Percentiles rank a stretch among this genome's conserved stretches.
These are phyloP conservation scores for Rubia balearica DNA, from an alignment of 305 asterid species.

Conservation along the genomic window DNA sequence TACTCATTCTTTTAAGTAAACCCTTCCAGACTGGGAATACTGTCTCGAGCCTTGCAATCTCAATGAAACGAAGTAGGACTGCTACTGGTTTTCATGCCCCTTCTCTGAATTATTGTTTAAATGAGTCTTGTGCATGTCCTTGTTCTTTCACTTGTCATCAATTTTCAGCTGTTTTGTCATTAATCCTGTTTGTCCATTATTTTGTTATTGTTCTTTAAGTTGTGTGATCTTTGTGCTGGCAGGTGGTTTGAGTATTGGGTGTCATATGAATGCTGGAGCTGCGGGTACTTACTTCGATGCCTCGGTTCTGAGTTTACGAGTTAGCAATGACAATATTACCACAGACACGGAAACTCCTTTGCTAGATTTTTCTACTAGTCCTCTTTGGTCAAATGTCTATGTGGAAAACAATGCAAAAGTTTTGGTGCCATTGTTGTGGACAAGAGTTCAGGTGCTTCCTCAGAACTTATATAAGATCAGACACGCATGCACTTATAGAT, in stretches of 20 bases:
- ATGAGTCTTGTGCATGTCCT: neutral
- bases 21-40: neutral
- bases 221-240: constrained; percentile 30
- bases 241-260: constrained; percentile 90
- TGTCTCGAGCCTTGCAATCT: neutral
- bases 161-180: neutral
- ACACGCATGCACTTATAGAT: neutral
- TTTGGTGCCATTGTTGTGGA: constrained; percentile 93
- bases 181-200: neutral
- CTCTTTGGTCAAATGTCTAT: constrained; percentile 90
- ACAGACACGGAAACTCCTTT: constrained; percentile 97
- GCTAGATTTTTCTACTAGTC: constrained; percentile 89
- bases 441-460: constrained; percentile 86
- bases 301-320: constrained; percentile 85
- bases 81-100: neutral
- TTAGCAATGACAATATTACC: constrained; percentile 75
- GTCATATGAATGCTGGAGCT: constrained; percentile 87
- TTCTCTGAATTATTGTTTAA: constrained; percentile 2
- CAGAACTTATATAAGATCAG: constrained; percentile 12
- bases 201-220: constrained; percentile 8
- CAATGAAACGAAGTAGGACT: neutral
- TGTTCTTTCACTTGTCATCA: neutral
- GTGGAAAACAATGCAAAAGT: constrained; percentile 94
- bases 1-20: neutral
- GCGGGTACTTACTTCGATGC: constrained; percentile 98